These are phyloP conservation scores for Sisymbrium irio DNA, from an alignment of 345 rosid species.

Conservation along the genomic window DNA sequence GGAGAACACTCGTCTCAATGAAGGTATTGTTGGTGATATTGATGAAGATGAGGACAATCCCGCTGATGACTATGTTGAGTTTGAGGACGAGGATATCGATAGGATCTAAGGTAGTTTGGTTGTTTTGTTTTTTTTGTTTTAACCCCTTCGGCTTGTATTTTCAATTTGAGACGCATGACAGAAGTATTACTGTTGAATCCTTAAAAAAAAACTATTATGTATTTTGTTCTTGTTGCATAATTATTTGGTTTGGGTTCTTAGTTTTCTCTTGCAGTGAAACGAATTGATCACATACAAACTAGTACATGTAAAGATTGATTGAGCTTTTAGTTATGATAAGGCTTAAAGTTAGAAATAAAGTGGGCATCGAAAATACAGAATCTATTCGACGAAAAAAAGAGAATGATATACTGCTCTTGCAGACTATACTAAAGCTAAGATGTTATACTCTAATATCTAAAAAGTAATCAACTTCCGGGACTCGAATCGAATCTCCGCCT, in stretches of 20 bases:
- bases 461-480: slow-evolving; percentile 16
- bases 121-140: neutral
- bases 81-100: slow-evolving; percentile 79
- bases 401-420: neutral
- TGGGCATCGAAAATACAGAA: neutral
- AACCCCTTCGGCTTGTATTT: slow-evolving; percentile 13
- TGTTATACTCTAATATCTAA: neutral
- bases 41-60: slow-evolving; percentile 55
- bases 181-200: neutral
- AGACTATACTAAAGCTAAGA: neutral
- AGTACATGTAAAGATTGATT: too few relatives aligned
- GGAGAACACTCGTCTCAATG: slow-evolving; percentile 62
- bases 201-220: slow-evolving; percentile 5
- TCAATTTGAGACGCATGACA: slow-evolving; percentile 13
- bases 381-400: neutral
- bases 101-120: slow-evolving; percentile 45
- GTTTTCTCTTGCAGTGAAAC: too few relatives aligned
- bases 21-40: slow-evolving; percentile 63
- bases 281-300: neutral
- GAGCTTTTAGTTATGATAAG: neutral
- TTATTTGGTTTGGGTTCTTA: neutral
- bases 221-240: slow-evolving; percentile 7
- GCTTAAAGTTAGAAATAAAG: neutral
- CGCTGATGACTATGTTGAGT: slow-evolving; percentile 66
- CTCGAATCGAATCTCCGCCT: slow-evolving; percentile 37